Evolutionary conservation across 108 stramenopile genomes (phyloP).

Genomic region (Nitzschia sp.): DNA sequence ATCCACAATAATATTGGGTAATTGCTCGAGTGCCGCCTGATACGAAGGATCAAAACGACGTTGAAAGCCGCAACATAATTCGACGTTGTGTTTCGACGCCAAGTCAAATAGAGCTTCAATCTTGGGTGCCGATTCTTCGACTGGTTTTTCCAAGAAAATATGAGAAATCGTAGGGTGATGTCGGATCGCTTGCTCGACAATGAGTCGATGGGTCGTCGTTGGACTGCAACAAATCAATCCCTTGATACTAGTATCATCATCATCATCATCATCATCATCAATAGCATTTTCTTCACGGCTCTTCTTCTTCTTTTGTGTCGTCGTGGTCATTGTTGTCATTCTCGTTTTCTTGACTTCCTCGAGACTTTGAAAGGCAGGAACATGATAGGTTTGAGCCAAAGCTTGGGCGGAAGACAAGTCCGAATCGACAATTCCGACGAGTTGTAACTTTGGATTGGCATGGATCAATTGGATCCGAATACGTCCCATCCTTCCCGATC

Average conservation of each 20-base stretch:
- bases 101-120: conserved; percentile 43
- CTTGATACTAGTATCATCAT: conserved; percentile 23
- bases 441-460: conserved; percentile 54
- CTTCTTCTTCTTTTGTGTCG: too few relatives aligned
- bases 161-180: conserved; percentile 24
- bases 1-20: conserved; percentile 15
- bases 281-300: too few relatives aligned
- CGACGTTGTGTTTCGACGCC: conserved; percentile 24
- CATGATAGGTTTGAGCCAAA: conserved; percentile 40
- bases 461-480: conserved; percentile 54
- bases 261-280: not conserved
- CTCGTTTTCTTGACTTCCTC: not conserved
- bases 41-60: conserved; percentile 76
- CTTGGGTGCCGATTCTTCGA: conserved; percentile 52
- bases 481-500: conserved; percentile 68
- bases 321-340: not conserved
- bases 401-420: conserved; percentile 32
- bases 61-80: conserved; percentile 78
- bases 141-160: conserved; percentile 74
- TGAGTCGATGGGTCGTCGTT: conserved; percentile 48
- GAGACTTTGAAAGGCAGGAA: conserved; percentile 10
- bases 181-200: conserved; percentile 46
- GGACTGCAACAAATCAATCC: conserved; percentile 63
- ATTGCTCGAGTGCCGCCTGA: conserved; percentile 21
- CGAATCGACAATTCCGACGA: conserved; percentile 58